Evolutionary conservation across 345 rosid genomes (phyloP).

Genomic region (Carallia pectinifolia): DNA sequence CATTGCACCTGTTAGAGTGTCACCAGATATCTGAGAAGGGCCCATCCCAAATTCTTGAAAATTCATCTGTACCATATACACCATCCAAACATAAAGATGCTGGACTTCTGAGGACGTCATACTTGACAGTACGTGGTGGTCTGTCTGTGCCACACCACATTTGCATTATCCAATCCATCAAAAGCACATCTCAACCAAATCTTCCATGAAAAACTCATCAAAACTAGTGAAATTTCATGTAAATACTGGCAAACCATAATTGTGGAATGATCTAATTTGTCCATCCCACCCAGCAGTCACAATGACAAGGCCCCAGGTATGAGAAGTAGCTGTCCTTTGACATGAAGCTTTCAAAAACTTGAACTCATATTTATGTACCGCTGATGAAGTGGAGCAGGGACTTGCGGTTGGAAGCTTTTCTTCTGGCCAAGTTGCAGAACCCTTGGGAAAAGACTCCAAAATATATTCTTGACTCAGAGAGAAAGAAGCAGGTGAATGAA

Average conservation of each 20-base stretch:
- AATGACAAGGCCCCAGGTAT: conserved; percentile 87
- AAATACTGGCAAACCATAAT: conserved; percentile 79
- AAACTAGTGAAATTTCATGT: conserved; percentile 35
- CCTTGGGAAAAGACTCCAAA: conserved; percentile 70
- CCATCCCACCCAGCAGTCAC: conserved; percentile 97
- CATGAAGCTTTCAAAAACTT: conserved; percentile 66
- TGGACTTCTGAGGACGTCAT: conserved; percentile 11
- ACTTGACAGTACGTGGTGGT: conserved; percentile 3
- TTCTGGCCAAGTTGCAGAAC: conserved; percentile 96
- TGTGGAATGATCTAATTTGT: conserved; percentile 80
- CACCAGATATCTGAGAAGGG: conserved; percentile 21
- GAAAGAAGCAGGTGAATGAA: conserved; percentile 51
- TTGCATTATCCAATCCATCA: conserved; percentile 12
- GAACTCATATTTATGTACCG: conserved; percentile 61
- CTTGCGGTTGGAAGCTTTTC: conserved; percentile 68
- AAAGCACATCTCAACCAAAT: conserved; percentile 6
- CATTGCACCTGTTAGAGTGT: conserved; percentile 1
- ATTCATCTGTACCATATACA: conserved; percentile 14
- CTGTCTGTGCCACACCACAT: neutral
- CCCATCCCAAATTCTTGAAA: conserved; percentile 18
- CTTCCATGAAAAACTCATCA: conserved; percentile 12
- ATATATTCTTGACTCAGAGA: conserved; percentile 55
- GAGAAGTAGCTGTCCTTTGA: conserved; percentile 59
- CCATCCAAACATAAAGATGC: conserved; percentile 9
- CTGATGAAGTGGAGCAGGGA: conserved; percentile 34